These are phyloP conservation scores for Spathaspora sp. DNA, from an alignment of 805 yeast genomes.

Conservation along the genomic window DNA sequence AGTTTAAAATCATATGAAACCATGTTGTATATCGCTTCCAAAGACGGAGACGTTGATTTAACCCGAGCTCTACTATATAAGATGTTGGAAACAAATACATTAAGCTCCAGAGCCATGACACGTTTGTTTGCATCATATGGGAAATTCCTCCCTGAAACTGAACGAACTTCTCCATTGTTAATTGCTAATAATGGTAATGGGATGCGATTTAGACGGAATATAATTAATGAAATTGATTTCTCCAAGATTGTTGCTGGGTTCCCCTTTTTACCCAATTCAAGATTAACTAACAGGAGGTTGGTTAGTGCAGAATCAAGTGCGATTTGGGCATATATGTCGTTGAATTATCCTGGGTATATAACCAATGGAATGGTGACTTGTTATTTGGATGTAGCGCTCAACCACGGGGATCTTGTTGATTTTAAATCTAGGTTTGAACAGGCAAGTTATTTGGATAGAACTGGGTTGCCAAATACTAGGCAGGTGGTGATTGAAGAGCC, in stretches of 20 bases:
- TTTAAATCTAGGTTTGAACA: constrained; percentile 30
- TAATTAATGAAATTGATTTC: constrained; percentile 29
- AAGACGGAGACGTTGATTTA: constrained; percentile 72
- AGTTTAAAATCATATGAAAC: constrained; percentile 53
- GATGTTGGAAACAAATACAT: constrained; percentile 32
- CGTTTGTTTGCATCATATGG: constrained; percentile 50
- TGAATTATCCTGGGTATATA: constrained; percentile 41
- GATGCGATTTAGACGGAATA: constrained; percentile 41
- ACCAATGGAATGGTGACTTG: constrained; percentile 43
- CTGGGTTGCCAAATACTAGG: constrained; percentile 16
- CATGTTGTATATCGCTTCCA: constrained; percentile 73
- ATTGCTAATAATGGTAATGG: constrained; percentile 45
- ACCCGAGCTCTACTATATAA: constrained; percentile 64
- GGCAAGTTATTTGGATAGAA: constrained; percentile 25
- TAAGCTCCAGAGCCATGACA: constrained; percentile 38
- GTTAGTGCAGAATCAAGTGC: constrained; percentile 77
- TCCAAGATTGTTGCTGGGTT: constrained; percentile 23
- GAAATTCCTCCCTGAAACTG: constrained; percentile 19
- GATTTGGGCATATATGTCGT: constrained; percentile 55
- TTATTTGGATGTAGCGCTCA: constrained; percentile 47
- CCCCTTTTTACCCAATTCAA: constrained; percentile 67
- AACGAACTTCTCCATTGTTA: constrained; percentile 22
- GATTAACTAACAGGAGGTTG: constrained; percentile 35
- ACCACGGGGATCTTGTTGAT: constrained; percentile 28
- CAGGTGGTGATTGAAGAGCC: constrained; percentile 11